These are phyloP conservation scores for Stagonosporopsis rhizophila DNA, from an alignment of 2,329 filamentous ascomycete genomes.

Conservation along the genomic window DNA sequence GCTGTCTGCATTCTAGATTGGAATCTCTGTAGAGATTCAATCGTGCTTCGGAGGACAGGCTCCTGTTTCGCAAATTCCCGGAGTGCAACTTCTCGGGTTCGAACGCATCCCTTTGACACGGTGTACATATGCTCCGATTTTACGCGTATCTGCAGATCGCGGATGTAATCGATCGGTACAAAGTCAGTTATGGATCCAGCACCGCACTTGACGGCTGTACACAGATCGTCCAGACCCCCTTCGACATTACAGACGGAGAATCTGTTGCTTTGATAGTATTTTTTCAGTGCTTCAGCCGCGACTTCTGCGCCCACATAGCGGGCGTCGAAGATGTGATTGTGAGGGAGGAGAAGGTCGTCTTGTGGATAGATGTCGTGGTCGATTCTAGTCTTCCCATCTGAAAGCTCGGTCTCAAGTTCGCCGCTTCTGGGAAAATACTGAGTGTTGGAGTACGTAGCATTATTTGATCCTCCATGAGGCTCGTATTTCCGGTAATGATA, in stretches of 20 bases:
- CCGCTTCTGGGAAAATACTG: constrained; percentile 3
- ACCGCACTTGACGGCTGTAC: background rate
- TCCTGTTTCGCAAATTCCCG: background rate
- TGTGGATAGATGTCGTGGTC: constrained; percentile 30
- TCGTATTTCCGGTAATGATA: constrained; percentile 33
- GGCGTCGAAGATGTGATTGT: constrained; percentile 28
- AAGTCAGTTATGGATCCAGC: constrained; percentile 3
- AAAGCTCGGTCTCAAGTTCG: constrained; percentile 8
- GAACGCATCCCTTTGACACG: background rate
- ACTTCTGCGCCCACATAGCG: constrained; percentile 25
- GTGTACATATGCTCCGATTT: constrained; percentile 30
- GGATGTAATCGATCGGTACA: constrained; percentile 22
- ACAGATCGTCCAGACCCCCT: constrained; percentile 21
- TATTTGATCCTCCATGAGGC: background rate
- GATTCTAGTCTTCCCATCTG: constrained; percentile 28
- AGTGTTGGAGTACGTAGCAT: background rate
- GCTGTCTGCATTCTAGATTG: background rate
- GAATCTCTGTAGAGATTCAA: constrained; percentile 1
- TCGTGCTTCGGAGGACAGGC: background rate
- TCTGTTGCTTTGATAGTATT: constrained; percentile 30
- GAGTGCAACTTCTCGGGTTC: background rate
- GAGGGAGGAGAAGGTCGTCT: constrained; percentile 27
- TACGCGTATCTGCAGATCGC: constrained; percentile 33
- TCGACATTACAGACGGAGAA: constrained; percentile 35
- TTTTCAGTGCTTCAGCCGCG: constrained; percentile 23